Conservation (phyloP, 23 red algal genomes). For the Agarophyton chilense region DNA sequence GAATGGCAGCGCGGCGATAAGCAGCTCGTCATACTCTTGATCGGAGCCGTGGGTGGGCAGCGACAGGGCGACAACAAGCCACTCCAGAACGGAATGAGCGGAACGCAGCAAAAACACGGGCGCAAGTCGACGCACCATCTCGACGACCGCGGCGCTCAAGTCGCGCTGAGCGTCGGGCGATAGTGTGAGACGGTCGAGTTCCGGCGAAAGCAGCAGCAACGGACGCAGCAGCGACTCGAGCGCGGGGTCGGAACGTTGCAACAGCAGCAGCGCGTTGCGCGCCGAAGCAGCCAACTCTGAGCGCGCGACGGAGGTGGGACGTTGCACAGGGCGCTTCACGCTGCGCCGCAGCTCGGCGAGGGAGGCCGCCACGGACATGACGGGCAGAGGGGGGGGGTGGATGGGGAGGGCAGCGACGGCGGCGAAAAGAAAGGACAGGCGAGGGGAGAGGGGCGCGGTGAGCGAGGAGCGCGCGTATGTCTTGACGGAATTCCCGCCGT, state of each 20-base stretch:
- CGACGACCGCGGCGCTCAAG: conserved; percentile 16
- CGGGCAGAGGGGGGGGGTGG: background rate
- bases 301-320: conserved; percentile 5
- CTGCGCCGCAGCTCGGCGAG: conserved; percentile 5
- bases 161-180: background rate
- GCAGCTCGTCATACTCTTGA: conserved; percentile 39
- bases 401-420: background rate
- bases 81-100: conserved; percentile 19
- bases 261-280: conserved; percentile 9
- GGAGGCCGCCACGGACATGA: conserved; percentile 4
- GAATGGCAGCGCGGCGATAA: conserved; percentile 41
- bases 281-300: conserved; percentile 22
- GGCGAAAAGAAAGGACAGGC: background rate
- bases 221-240: background rate
- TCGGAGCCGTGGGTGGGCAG: background rate
- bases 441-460: background rate
- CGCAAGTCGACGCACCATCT: background rate
- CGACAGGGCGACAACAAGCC: conserved; percentile 36
- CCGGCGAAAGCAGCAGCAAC: conserved; percentile 36
- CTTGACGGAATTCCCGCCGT: too few species aligned
- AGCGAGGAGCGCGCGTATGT: too few species aligned
- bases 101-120: conserved; percentile 36
- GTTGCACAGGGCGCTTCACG: background rate
- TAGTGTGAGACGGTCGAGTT: conserved; percentile 31
- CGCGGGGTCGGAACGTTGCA: conserved; percentile 13